Evolutionary conservation across 768 basidiomycete genomes (phyloP).

Genomic region (Omphalotus guepiniiformis): DNA sequence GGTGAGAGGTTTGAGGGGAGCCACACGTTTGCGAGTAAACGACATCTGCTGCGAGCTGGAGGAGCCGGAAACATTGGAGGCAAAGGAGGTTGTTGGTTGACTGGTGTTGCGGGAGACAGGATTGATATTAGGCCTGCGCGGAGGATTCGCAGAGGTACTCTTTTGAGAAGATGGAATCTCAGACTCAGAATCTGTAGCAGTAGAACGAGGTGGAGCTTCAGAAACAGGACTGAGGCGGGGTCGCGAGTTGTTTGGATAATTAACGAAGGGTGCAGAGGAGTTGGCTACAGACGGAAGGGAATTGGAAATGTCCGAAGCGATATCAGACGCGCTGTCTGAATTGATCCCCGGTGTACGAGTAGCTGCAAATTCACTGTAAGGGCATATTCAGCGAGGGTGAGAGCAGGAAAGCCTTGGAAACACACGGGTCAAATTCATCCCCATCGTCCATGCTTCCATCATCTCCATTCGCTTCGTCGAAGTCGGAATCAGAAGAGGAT

Average conservation of each 20-base stretch:
- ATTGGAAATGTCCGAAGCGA: slow-evolving; percentile 29
- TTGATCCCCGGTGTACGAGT: slow-evolving; percentile 44
- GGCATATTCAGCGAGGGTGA: slow-evolving; percentile 1
- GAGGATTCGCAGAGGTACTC: slow-evolving; percentile 11
- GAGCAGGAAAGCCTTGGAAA: slow-evolving; percentile 1
- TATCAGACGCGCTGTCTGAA: slow-evolving; percentile 64
- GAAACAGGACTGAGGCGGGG: slow-evolving; percentile 40
- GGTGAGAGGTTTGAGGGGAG: slow-evolving; percentile 35
- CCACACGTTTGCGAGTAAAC: slow-evolving; percentile 53
- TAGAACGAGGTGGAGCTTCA: slow-evolving; percentile 27
- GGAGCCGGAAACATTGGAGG: slow-evolving; percentile 16
- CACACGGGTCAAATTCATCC: slow-evolving; percentile 81
- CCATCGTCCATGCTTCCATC: slow-evolving; percentile 55
- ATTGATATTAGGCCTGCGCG: slow-evolving; percentile 8
- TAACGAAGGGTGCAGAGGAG: slow-evolving; percentile 41
- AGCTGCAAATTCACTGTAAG: slow-evolving; percentile 62
- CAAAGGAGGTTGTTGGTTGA: slow-evolving; percentile 4
- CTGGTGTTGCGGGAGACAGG: slow-evolving; percentile 6
- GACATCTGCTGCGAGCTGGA: slow-evolving; percentile 24
- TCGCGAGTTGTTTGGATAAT: not conserved
- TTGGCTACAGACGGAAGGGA: slow-evolving; percentile 41
- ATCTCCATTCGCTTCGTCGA: slow-evolving; percentile 43
- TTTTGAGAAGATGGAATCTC: slow-evolving; percentile 50
- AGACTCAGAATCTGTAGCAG: slow-evolving; percentile 18
- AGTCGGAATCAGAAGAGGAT: slow-evolving; percentile 46